Evolutionary conservation across 345 rosid species (phyloP).

Genomic region (Eucalyptus leucophloia): DNA sequence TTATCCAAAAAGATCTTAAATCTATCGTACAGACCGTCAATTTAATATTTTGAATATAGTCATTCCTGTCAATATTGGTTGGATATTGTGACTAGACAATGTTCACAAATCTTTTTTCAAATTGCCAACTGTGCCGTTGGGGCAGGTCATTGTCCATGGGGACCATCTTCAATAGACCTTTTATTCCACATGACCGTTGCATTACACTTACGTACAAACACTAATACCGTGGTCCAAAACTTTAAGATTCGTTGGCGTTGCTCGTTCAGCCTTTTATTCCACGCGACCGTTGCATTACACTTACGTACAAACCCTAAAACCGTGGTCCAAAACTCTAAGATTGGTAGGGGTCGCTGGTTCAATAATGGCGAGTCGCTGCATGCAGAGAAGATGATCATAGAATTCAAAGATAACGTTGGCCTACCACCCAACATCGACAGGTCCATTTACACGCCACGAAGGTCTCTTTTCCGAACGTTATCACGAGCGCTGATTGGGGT

Average conservation of each 20-base stretch:
- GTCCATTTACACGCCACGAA: not conserved
- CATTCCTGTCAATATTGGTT: fast-evolving
- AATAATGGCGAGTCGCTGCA: not conserved
- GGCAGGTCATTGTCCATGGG: not conserved
- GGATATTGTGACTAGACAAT: not conserved
- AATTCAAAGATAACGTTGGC: not conserved
- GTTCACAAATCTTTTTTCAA: not conserved
- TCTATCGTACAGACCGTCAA: not conserved
- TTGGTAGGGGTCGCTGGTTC: not conserved
- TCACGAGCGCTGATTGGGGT: not conserved
- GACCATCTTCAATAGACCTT: not conserved
- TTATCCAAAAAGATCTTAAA: not conserved
- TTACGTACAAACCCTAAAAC: not conserved
- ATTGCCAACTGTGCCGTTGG: not conserved
- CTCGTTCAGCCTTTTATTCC: not conserved
- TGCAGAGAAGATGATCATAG: not conserved
- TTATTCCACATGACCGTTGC: not conserved
- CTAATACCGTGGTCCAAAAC: not conserved
- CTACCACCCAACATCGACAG: not conserved
- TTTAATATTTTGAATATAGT: not conserved
- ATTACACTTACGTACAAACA: not conserved
- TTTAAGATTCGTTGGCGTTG: not conserved
- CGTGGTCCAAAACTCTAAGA: not conserved
- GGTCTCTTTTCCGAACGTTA: not conserved
- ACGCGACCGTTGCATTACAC: not conserved